Evolutionary conservation across 1,284 basidiomycete species (phyloP), one percentile per base, ranked within the genome.

Genomic region (Cerrena zonata): DNA sequence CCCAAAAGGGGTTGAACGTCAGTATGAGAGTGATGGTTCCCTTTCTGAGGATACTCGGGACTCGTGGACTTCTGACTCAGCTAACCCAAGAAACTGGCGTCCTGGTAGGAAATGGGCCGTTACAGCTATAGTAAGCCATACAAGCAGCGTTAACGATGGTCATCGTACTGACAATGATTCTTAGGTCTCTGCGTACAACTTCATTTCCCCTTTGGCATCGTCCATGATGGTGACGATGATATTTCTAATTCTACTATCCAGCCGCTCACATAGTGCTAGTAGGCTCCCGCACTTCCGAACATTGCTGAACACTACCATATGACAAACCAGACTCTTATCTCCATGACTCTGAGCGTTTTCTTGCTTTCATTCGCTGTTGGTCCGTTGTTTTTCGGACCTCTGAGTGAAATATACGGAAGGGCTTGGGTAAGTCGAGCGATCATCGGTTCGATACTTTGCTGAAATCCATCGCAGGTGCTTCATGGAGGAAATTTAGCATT

Each of bases 141-240:
- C 48, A 45, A 0, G 18, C 5, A 21, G 12, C 25, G 42, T 27
- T n/a, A 24, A 13, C 38, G n/a, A 0, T 15, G 38, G 21, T 43
- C 4, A 41, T 24, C 12, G 4, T n/a, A n/a, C n/a, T 34, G 3
- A 34, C 24, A 22, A 27, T 19, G 5, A 5, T 5, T 10, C 39
- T 23, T 49, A 86, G 84, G 76, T 84, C 4, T 82, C 84, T 0
- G 59, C 81, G 10, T 89, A 89, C 59, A 86, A 83, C 0, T 82
- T 88, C 49, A 69, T 85, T 22, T 66, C 78, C 1, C 84, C 84
- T 0, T 71, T 91, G 10, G 79, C 79, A 0, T 86, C 82, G 56
- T 87, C 86, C 5, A 86, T 88, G 75, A 88, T 92, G 77, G 87
- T 89, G 0, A 34, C 7, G n/a, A n/a, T n/a, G n/a, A n/a, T n/a